phyloP scores from a whole-genome alignment of 345 rosid genomes.

The Jatropha curcas region DNA sequence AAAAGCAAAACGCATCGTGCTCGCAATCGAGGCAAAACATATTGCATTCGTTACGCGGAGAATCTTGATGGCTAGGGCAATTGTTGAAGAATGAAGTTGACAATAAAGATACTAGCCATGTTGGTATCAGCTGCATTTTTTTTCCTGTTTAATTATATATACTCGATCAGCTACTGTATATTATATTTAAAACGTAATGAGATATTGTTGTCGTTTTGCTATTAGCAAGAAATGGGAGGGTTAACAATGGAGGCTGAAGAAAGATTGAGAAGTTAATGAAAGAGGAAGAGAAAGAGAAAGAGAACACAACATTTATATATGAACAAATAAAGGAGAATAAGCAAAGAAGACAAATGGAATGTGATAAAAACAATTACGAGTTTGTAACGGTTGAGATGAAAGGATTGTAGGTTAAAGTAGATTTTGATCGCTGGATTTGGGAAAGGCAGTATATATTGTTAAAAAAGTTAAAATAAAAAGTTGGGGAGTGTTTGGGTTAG shows the following conservation, averaged over 20 bases:
- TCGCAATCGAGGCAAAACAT: slow-evolving; percentile 82
- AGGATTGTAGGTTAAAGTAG: slow-evolving; percentile 37
- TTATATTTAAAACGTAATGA: too few species aligned
- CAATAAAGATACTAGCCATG: slow-evolving; percentile 76
- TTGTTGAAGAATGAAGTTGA: slow-evolving; percentile 57
- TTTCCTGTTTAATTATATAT: slow-evolving; percentile 24
- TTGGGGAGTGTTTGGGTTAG: slow-evolving; percentile 20
- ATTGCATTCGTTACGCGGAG: slow-evolving; percentile 74
- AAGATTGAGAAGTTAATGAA: slow-evolving; percentile 7
- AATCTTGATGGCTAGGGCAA: slow-evolving; percentile 57
- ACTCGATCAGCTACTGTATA: too few species aligned
- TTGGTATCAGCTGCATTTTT: slow-evolving; percentile 56
- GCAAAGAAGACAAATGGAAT: slow-evolving; percentile 9
- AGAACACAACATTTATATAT: slow-evolving; percentile 29
- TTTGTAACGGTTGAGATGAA: slow-evolving; percentile 29
- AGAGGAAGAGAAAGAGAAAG: slow-evolving; percentile 8
- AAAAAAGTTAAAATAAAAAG: neutral
- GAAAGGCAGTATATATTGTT: neutral
- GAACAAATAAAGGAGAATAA: slow-evolving; percentile 15
- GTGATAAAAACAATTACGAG: slow-evolving; percentile 10
- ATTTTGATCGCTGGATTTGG: slow-evolving; percentile 36
- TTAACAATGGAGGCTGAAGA: slow-evolving; percentile 14
- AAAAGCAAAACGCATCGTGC: slow-evolving; percentile 66
- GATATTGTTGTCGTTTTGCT: too few species aligned
- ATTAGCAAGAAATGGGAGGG: too few species aligned